A percentile compares a stretch with the other conserved stretches of the same genome.
phyloP scores from a whole-genome alignment of 1,139 yeast genomes.

The Saccharomycopsis hybrid region DNA sequence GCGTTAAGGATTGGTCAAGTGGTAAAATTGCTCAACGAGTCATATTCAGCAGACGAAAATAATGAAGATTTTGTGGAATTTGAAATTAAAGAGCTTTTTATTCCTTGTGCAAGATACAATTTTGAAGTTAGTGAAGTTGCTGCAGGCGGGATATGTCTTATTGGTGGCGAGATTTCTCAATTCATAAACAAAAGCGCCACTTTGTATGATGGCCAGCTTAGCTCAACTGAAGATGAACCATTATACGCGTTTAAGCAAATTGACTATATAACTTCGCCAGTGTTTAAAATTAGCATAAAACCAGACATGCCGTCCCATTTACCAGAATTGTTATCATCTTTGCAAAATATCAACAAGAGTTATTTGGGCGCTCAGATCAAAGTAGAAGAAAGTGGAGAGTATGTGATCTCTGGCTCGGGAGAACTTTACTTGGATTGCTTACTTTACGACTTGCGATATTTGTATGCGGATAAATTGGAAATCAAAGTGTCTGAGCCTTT shows the following conservation, averaged over 20 bases:
- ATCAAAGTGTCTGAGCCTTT: slow-evolving; percentile 83
- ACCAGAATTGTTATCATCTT: slow-evolving; percentile 63
- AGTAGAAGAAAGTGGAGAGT: slow-evolving; percentile 89
- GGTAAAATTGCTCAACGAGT: slow-evolving; percentile 55
- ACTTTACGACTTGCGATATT: slow-evolving; percentile 64
- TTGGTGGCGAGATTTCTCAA: slow-evolving; percentile 53
- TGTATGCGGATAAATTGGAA: slow-evolving; percentile 52
- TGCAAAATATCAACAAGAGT: slow-evolving; percentile 53
- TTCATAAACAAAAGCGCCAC: slow-evolving; percentile 57
- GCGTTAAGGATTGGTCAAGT: slow-evolving; percentile 40
- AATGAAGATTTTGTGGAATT: slow-evolving; percentile 40
- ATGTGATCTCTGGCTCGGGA: slow-evolving; percentile 74
- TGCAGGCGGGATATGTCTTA: slow-evolving; percentile 61
- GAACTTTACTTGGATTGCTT: slow-evolving; percentile 84
- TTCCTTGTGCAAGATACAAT: slow-evolving; percentile 70
- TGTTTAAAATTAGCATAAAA: slow-evolving; percentile 77
- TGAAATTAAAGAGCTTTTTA: slow-evolving; percentile 39
- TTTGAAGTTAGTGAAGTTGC: slow-evolving; percentile 48
- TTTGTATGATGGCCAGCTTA: slow-evolving; percentile 33
- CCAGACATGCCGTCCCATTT: slow-evolving; percentile 75
- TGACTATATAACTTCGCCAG: slow-evolving; percentile 46
- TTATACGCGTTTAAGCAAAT: slow-evolving; percentile 33
- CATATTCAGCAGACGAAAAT: slow-evolving; percentile 43
- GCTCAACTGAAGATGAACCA: slow-evolving; percentile 12
- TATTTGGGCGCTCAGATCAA: slow-evolving; percentile 61